Evolutionary conservation across 2,329 filamentous ascomycete species (phyloP).

Genomic region (Hymenoscyphus albidus): DNA sequence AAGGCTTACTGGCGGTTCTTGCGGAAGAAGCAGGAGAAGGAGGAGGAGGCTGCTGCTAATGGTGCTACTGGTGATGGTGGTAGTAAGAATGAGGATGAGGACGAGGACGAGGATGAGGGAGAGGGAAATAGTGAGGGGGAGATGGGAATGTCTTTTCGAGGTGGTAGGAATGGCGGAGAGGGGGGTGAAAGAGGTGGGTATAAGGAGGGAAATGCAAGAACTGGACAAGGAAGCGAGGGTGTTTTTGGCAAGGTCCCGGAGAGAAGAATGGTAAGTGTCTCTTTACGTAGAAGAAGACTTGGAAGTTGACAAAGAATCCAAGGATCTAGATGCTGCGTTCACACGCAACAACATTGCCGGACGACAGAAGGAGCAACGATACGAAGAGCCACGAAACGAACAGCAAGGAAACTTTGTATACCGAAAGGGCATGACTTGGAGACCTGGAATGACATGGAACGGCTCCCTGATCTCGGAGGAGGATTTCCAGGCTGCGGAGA

Average conservation of each 20-base stretch:
- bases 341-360: too few relatives aligned
- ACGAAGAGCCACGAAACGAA: neutral
- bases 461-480: neutral
- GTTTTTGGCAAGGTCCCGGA: too few relatives aligned
- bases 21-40: neutral
- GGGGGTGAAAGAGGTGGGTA: neutral
- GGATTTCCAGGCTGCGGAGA: neutral
- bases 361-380: too few relatives aligned
- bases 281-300: too few relatives aligned
- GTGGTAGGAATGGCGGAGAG: neutral
- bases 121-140: neutral
- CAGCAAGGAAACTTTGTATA: neutral
- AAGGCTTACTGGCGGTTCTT: neutral
- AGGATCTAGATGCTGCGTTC: too few relatives aligned
- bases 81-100: neutral
- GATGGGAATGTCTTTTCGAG: neutral
- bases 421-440: neutral
- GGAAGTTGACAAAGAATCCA: too few relatives aligned
- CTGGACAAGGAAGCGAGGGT: too few relatives aligned
- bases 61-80: neutral
- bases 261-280: too few relatives aligned
- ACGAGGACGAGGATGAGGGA: neutral
- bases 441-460: neutral
- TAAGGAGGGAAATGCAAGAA: too few relatives aligned
- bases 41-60: neutral